Evolutionary conservation across 306 rosid species (phyloP), one percentile per base, ranked within the genome.

Genomic region (Prosopis cineraria): DNA sequence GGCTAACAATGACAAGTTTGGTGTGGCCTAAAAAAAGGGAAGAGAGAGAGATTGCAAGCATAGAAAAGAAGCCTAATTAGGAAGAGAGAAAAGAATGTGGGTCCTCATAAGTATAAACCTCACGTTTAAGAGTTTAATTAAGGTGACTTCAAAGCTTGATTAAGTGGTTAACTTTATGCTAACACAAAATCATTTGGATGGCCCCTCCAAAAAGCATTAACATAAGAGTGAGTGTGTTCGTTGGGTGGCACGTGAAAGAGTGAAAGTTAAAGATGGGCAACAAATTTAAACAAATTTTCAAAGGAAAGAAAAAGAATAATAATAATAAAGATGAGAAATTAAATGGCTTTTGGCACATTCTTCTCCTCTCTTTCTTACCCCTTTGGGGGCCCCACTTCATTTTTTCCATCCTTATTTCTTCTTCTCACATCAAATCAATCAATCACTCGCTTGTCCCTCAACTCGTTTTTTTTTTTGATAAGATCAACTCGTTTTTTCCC

Each of bases 181-280:
- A 60, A 80, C 39, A 45, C 69, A 56, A 56, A 65, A 56, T 77
- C 53, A 67, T 72, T 29, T 82, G 50, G 33, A 70, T 68, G 76
- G 14, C 52, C 43, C 64, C 39, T 12, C 20, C 20, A 24, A 74
- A 80, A 80, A 73, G 78, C 58, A 79, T 44, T 48, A 20, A 59
- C 37, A 27, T 59, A 59, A 63, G 67, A 69, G 56, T 52, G 59
- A 19, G 27, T 75, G 1, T n/a, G 7, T 34, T 16, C 17, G n/a
- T 6, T 19, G 58, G 12, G 48, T 39, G 80, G 86, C 88, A 87
- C 89, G 82, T 83, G 87, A 87, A 87, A 84, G 83, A 82, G 74
- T 55, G 63, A 80, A 84, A 82, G 66, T 13, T 22, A 67, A 40
- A 59, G 56, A 79, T 70, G 58, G 5, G 64, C n/a, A n/a, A n/a